Conservation (phyloP, 176 grass and related monocot genomes). For the Dendrocalamus sinicus region DNA sequence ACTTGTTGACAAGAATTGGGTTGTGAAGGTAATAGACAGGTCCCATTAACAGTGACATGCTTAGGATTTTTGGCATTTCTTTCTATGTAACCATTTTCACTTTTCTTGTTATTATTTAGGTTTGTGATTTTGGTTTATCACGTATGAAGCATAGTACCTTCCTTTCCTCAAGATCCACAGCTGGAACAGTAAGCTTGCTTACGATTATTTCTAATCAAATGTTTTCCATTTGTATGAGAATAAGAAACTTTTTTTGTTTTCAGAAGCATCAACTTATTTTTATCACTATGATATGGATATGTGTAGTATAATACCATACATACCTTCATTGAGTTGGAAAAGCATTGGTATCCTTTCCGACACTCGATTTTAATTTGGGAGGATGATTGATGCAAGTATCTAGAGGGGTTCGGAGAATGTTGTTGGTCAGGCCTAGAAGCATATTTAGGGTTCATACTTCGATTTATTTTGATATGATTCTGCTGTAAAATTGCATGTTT, state of each 20-base stretch:
- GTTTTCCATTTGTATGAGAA: slow-evolving; percentile 36
- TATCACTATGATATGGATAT: background rate
- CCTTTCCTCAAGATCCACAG: slow-evolving; percentile 95
- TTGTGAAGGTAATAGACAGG: slow-evolving; percentile 80
- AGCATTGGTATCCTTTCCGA: background rate
- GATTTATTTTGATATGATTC: slow-evolving; percentile 10
- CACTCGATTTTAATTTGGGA: background rate
- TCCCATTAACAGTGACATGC: slow-evolving; percentile 29
- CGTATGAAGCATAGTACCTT: slow-evolving; percentile 90
- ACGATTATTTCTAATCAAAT: slow-evolving; percentile 17
- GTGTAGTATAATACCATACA: slow-evolving; percentile 11
- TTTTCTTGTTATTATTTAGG: slow-evolving; percentile 54
- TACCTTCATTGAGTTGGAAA: background rate
- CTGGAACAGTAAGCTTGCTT: slow-evolving; percentile 90
- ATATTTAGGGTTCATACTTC: background rate
- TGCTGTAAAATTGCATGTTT: slow-evolving; percentile 2
- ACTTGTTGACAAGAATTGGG: slow-evolving; percentile 99
- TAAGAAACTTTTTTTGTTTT: slow-evolving; percentile 30
- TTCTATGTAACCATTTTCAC: slow-evolving; percentile 33
- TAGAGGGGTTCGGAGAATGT: slow-evolving; percentile 2
- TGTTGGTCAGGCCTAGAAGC: background rate
- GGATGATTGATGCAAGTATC: background rate
- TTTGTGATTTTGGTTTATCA: slow-evolving; percentile 99
- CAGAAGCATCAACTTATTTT: slow-evolving; percentile 12
- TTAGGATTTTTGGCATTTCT: slow-evolving; percentile 1